These are phyloP conservation scores for Paecilomyces formosus DNA, from an alignment of 2,329 filamentous ascomycete species.

Conservation along the genomic window DNA sequence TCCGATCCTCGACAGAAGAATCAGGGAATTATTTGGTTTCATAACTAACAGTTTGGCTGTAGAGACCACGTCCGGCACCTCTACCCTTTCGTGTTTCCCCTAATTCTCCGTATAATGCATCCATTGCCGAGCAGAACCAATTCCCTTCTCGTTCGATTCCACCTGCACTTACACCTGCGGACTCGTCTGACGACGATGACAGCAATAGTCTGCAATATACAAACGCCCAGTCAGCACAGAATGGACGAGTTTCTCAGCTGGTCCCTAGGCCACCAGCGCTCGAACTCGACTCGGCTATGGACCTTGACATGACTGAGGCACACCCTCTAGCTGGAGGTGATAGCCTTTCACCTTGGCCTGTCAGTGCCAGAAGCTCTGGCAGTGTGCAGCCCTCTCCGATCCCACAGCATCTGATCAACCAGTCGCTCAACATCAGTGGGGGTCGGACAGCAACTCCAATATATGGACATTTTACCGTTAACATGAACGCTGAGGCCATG, in stretches of 20 bases:
- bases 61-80: constrained; percentile 22
- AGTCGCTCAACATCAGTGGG: constrained; percentile 24
- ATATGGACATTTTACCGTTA: constrained; percentile 19
- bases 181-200: constrained; percentile 28
- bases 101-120: constrained; percentile 11
- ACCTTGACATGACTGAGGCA: constrained; percentile 21
- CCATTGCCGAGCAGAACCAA: constrained; percentile 11
- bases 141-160: constrained; percentile 10
- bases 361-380: constrained; percentile 10
- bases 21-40: background rate
- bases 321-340: constrained; percentile 11
- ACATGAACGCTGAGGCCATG: constrained; percentile 12
- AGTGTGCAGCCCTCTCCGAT: constrained; percentile 21
- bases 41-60: constrained; percentile 5
- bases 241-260: constrained; percentile 1
- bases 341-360: constrained; percentile 13
- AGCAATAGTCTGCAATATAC: constrained; percentile 5
- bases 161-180: constrained; percentile 26
- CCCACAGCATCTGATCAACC: constrained; percentile 18
- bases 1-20: background rate
- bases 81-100: constrained; percentile 22
- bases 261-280: constrained; percentile 3
- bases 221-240: constrained; percentile 3
- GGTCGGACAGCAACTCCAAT: constrained; percentile 21
- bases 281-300: constrained; percentile 14